Evolutionary conservation across 805 yeast genomes (phyloP).

Genomic region (Wickerhamiella spandovensis): DNA sequence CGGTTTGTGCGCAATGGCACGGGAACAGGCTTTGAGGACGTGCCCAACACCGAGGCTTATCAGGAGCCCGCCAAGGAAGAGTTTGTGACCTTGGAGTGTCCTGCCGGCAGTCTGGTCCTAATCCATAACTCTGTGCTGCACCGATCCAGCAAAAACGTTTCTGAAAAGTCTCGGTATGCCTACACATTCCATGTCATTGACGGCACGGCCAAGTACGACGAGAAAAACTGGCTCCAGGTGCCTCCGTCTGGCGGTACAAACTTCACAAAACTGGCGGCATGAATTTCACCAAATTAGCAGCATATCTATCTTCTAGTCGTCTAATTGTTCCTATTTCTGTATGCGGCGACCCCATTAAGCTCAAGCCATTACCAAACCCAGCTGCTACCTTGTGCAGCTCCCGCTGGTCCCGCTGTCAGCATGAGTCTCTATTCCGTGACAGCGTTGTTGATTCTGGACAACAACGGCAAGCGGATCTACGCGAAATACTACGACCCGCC

Average conservation of each 20-base stretch:
- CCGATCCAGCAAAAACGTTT: slow-evolving; percentile 48
- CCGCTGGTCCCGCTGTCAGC: not conserved
- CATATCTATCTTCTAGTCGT: not conserved
- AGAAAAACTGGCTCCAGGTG: slow-evolving; percentile 62
- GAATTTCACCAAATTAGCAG: slow-evolving; percentile 27
- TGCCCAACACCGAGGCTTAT: slow-evolving; percentile 23
- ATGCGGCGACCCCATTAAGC: too few relatives aligned
- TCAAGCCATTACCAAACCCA: too few relatives aligned
- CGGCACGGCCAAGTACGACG: slow-evolving; percentile 48
- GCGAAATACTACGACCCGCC: slow-evolving; percentile 79
- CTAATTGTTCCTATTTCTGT: not conserved
- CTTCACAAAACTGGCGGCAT: slow-evolving; percentile 22
- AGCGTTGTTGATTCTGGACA: slow-evolving; percentile 70
- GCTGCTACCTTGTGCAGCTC: too few relatives aligned
- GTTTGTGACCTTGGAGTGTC: slow-evolving; percentile 43
- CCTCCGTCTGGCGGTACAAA: slow-evolving; percentile 55
- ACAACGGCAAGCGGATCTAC: slow-evolving; percentile 63
- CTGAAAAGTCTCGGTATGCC: slow-evolving; percentile 50
- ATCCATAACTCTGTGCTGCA: slow-evolving; percentile 64
- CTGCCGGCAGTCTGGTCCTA: slow-evolving; percentile 58
- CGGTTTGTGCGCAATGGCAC: slow-evolving; percentile 46
- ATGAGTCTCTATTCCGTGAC: slow-evolving; percentile 63
- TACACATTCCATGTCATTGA: slow-evolving; percentile 74
- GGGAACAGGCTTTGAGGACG: slow-evolving; percentile 43
- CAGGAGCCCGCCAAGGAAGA: slow-evolving; percentile 28